Base-by-base conservation (phyloP, 1,284 basidiomycete species). In the Rhodofomes roseus region DNA sequence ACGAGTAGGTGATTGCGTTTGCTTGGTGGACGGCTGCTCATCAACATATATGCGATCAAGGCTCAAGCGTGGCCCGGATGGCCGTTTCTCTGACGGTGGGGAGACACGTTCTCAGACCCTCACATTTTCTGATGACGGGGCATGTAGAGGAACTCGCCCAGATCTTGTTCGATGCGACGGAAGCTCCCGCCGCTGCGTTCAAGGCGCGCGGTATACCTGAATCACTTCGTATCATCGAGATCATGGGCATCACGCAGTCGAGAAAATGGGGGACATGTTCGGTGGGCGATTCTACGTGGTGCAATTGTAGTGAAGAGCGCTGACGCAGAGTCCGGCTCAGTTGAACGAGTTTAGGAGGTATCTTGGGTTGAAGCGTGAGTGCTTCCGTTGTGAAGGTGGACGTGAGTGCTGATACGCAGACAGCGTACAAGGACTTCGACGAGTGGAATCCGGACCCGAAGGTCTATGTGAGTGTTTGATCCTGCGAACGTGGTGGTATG, bases 391-490 rank as follows among this genome's bases (percentile, higher is more conserved):
- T 22, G 20, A 5, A 9, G 29, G 11, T 34, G 23, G 25, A 36
- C 12, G 29, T 1, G 54, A 8, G 23, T 8, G 18, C 44, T 57
- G 27, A 57, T 36, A 39, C 11, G 29, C 12, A n/a, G 9, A 23
- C 36, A 34, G 59, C 57, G 11, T 90, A 88, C 65, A 68, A 66
- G 23, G 78, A 65, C 37, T 93, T 94, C 74, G 69, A 80, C 67
- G 89, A 94, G 63, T 95, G 93, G 93, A 95, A 93, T 69, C 76
- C 82, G 0, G 80, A 92, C 63, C 73, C 79, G 9, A 75, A 79
- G 52, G 84, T 95, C 57, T 75, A 84, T 54, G 84, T 88, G 43
- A 44, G 43, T 9, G 20, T 5, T 20, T 23, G 20, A 22, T 6
- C 4, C n/a, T 20, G 11, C 11, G 11, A 2, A 29, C 23, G n/a